phyloP scores from a whole-genome alignment of 306 rosid species.

The Acacia confusa region DNA sequence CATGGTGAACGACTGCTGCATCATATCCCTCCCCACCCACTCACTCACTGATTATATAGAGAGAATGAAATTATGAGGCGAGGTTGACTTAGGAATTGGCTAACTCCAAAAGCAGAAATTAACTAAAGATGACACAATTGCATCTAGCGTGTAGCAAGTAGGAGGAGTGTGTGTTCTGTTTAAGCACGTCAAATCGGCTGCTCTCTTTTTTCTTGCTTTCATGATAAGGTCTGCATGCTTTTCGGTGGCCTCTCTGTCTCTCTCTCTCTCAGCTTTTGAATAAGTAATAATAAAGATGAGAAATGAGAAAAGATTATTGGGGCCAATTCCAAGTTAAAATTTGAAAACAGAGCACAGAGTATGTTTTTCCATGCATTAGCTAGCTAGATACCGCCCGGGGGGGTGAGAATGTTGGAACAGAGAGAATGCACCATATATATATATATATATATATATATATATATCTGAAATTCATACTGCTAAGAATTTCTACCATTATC shows the following conservation, averaged over 20 bases:
- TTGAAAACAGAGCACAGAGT: conserved; percentile 50
- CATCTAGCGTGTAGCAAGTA: not conserved
- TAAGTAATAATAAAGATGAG: conserved; percentile 27
- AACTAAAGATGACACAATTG: not conserved
- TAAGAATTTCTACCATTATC: not conserved
- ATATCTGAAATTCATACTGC: conserved; percentile 28
- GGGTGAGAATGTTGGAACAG: conserved; percentile 35
- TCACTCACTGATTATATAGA: conserved; percentile 34
- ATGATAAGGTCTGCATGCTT: conserved; percentile 86
- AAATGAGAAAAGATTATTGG: conserved; percentile 45
- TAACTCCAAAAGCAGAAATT: not conserved
- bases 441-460: no score
- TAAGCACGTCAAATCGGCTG: conserved; percentile 51
- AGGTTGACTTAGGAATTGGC: conserved; percentile 80
- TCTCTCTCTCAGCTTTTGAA: conserved; percentile 17
- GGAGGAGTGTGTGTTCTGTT: not conserved
- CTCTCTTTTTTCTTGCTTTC: conserved; percentile 68
- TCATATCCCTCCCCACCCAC: not conserved
- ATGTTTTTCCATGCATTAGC: not conserved
- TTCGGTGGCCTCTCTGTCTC: conserved; percentile 89
- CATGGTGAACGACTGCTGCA: conserved; percentile 51
- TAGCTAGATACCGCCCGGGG: no score
- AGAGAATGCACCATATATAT: not conserved
- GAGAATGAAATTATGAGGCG: conserved; percentile 86
- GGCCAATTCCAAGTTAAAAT: conserved; percentile 61